Evolutionary conservation across 2,329 filamentous ascomycete genomes (phyloP).

Genomic region (Nemania sp.): DNA sequence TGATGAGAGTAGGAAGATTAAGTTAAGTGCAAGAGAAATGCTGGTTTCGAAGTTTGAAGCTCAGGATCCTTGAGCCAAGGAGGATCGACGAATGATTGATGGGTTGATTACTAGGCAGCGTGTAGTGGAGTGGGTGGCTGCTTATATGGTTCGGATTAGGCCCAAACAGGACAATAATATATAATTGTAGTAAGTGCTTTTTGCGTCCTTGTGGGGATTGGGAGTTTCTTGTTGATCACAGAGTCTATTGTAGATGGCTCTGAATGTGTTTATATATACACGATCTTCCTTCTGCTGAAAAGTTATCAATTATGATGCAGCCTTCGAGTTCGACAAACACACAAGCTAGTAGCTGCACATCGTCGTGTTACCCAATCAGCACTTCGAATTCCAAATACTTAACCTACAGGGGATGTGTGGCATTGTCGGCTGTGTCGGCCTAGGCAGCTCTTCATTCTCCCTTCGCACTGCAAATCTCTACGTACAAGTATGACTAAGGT

Average conservation of each 20-base stretch:
- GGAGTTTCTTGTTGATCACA: not conserved
- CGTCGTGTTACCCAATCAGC: conserved; percentile 2
- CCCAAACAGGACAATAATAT: not conserved
- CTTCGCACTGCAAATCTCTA: not conserved
- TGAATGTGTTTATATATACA: conserved; percentile 7
- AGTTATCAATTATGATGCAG: conserved; percentile 8
- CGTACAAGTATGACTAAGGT: not conserved
- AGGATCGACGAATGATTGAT: not conserved
- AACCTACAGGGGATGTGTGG: no score
- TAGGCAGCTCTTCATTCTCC: conserved; percentile 7
- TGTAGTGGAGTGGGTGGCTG: conserved; percentile 5
- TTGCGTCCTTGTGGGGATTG: not conserved
- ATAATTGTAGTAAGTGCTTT: not conserved
- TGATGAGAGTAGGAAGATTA: not conserved
- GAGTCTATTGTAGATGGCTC: not conserved
- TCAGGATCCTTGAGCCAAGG: not conserved
- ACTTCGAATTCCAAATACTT: conserved; percentile 23
- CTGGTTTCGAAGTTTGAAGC: not conserved
- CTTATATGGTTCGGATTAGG: not conserved
- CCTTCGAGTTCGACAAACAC: conserved; percentile 6
- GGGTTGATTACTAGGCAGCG: not conserved
- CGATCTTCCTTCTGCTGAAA: not conserved
- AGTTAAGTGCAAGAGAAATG: not conserved
- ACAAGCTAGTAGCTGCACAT: not conserved
- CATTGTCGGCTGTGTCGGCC: not conserved